phyloP scores from a whole-genome alignment of 192 early-diverging fungal species.

The Spizellomyces sp. region DNA sequence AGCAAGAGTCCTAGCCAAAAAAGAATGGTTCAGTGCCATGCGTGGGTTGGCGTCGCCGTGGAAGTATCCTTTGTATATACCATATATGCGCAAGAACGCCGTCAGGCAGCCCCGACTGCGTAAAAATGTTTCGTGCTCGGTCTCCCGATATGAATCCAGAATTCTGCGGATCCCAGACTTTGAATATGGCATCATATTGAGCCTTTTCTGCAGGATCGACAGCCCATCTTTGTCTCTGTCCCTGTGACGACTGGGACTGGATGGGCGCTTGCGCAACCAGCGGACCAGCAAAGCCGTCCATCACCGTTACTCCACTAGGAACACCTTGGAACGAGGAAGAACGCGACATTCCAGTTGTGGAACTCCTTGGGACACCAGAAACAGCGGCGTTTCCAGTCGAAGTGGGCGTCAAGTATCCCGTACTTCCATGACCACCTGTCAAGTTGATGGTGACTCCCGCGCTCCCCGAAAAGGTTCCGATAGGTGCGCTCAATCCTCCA shows the following conservation, averaged over 20 bases:
- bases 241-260: neutral
- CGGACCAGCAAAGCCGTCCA: constrained; percentile 39
- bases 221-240: constrained; percentile 41
- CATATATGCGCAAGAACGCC: constrained; percentile 77
- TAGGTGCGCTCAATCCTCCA: neutral
- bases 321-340: constrained; percentile 16
- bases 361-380: neutral
- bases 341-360: constrained; percentile 5
- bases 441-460: neutral
- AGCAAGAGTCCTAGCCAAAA: constrained; percentile 62
- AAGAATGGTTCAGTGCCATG: neutral
- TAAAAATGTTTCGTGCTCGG: constrained; percentile 71
- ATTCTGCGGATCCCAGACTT: constrained; percentile 68
- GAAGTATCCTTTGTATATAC: constrained; percentile 35
- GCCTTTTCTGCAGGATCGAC: constrained; percentile 47
- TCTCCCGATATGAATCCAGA: constrained; percentile 72
- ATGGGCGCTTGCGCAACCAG: constrained; percentile 25
- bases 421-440: neutral
- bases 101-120: constrained; percentile 69
- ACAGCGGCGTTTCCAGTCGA: constrained; percentile 18
- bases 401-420: constrained; percentile 10
- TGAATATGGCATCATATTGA: constrained; percentile 68
- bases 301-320: constrained; percentile 23
- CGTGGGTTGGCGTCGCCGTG: too few species aligned
- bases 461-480: neutral